Base-by-base conservation (phyloP, 352 stramenopile species). In the Aphanomyces stellatus region DNA sequence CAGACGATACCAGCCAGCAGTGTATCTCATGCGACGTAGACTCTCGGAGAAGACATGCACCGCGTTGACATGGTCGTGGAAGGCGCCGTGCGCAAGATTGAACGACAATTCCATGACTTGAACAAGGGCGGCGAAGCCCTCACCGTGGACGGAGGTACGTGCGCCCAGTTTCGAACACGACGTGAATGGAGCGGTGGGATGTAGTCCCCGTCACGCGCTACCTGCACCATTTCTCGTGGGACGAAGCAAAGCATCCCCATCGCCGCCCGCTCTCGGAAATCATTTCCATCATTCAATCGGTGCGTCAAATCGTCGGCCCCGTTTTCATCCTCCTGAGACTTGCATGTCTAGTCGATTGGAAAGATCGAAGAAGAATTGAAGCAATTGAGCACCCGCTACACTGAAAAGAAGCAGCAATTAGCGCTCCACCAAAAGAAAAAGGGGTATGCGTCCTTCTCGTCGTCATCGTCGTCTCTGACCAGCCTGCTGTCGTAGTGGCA, bases 281-380 rank as follows among this genome's bases (percentile, higher is more conserved):
- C 51, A 95, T 99, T 10, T 87, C 78, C 63, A 89, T 98, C 60
- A 98, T 99, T 71, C 89, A 98, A 37, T 81, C 85, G 62, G 92
- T 97, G 69, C 53, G 75, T 65, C 33, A n/a, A 59, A 35, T 65
- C 59, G n/a, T 25, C 3, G 7, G 22, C 15, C 22, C 30, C 11
- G 25, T 31, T 30, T 8, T 62, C 6, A 4, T 46, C 40, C 24
- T 69, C 24, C 31, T 19, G 17, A 62, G 19, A 64, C 11, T 57
- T 19, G 49, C 63, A 25, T n/a, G n/a, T n/a, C 19, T 40, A 94
- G 86, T 93, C 86, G 31, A 81, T 93, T 27, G 85, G 88, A 4
- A 98, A 98, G 62, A 97, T 98, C 66, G 96, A 99, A 74, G 97
- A 99, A 31, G 96, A 99, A 68, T 76, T 99, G 24, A 98, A 98